These are phyloP conservation scores for Calcarisporium arbuscula DNA, from an alignment of 2,329 filamentous ascomycete species.

Conservation along the genomic window DNA sequence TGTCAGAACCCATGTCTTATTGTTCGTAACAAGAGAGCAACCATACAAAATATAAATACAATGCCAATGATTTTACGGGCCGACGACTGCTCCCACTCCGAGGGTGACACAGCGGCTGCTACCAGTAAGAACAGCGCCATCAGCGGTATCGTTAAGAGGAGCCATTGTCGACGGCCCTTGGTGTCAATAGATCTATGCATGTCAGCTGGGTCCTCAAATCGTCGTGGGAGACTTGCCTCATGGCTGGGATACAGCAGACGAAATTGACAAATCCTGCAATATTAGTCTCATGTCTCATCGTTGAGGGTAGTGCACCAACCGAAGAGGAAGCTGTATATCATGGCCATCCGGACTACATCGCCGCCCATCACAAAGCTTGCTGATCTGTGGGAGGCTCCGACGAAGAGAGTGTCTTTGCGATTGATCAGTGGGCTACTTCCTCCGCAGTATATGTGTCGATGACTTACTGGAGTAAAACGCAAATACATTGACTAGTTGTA, in stretches of 20 bases:
- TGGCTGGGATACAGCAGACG: slow-evolving; percentile 32
- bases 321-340: slow-evolving; percentile 24
- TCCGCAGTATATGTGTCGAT: too few relatives aligned
- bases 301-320: slow-evolving; percentile 13
- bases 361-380: too few relatives aligned
- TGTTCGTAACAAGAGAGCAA: too few relatives aligned
- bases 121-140: slow-evolving; percentile 36
- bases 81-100: slow-evolving; percentile 25
- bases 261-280: slow-evolving; percentile 33
- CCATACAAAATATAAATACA: slow-evolving; percentile 29
- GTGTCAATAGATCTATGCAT: slow-evolving; percentile 27
- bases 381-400: too few relatives aligned
- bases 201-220: too few relatives aligned
- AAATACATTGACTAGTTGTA: slow-evolving; percentile 33
- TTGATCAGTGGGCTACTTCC: too few relatives aligned
- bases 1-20: slow-evolving; percentile 3
- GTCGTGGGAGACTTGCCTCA: too few relatives aligned
- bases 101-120: slow-evolving; percentile 26
- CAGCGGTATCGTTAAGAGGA: slow-evolving; percentile 34
- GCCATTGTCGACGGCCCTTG: slow-evolving; percentile 35
- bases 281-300: too few relatives aligned
- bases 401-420: slow-evolving; percentile 17
- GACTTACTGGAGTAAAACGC: slow-evolving; percentile 37
- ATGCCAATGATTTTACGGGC: too few relatives aligned
- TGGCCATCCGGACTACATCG: too few relatives aligned